Evolutionary conservation across 345 rosid genomes (phyloP).

Genomic region (Moricandia moricandioides): DNA sequence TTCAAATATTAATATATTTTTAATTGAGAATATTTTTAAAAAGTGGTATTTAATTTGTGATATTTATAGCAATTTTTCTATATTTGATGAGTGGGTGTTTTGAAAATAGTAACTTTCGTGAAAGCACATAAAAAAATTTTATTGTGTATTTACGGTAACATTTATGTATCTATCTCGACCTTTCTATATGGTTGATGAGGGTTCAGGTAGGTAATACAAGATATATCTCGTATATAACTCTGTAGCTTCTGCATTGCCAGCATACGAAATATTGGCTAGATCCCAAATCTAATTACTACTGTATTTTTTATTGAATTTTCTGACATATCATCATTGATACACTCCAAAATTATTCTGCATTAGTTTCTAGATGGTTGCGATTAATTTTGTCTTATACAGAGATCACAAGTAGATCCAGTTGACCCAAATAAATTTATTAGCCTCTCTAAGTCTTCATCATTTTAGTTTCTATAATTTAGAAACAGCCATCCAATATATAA

Average conservation of each 20-base stretch:
- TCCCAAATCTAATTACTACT: conserved; percentile 7
- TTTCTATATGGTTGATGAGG: background rate
- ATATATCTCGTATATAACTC: background rate
- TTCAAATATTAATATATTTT: too few relatives aligned
- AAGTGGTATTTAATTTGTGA: too few relatives aligned
- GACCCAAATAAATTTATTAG: background rate
- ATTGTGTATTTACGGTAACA: conserved; percentile 6
- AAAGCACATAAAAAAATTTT: conserved; percentile 1
- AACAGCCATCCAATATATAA: background rate
- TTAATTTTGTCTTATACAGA: background rate
- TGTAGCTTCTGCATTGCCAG: conserved; percentile 7
- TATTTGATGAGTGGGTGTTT: background rate
- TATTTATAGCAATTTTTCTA: too few relatives aligned
- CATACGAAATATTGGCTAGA: conserved; percentile 14
- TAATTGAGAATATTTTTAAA: too few relatives aligned
- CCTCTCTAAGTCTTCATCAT: background rate
- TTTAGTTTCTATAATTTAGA: background rate
- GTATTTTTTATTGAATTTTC: background rate
- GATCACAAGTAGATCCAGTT: conserved; percentile 7
- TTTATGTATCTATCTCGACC: background rate
- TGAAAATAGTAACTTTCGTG: background rate
- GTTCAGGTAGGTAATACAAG: conserved; percentile 6
- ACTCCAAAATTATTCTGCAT: conserved; percentile 1
- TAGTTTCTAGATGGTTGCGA: background rate
- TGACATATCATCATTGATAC: conserved; percentile 14